Evolutionary conservation across 495 filamentous ascomycete genomes (phyloP).

Genomic region (Pseudevernia furfuracea): DNA sequence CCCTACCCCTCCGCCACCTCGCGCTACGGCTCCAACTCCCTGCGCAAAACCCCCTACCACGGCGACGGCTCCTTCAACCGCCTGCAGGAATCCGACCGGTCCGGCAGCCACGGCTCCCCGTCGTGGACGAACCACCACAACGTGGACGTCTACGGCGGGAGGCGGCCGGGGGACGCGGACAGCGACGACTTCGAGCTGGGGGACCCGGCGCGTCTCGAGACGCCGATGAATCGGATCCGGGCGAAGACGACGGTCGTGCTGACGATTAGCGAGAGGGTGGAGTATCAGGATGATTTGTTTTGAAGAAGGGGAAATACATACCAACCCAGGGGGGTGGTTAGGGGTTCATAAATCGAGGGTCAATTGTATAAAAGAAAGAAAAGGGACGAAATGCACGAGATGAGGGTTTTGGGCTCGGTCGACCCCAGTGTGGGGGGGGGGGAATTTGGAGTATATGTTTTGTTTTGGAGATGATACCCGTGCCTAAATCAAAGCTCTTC

Average conservation of each 20-base stretch:
- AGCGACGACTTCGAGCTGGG: conserved; percentile 14
- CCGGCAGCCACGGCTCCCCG: background rate
- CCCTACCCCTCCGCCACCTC: conserved; percentile 1
- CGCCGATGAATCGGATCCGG: conserved; percentile 14
- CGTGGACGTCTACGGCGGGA: conserved; percentile 2
- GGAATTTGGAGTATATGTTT: no score
- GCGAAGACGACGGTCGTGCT: conserved; percentile 18
- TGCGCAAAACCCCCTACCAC: background rate
- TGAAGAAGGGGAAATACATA: no score
- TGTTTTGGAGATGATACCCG: no score
- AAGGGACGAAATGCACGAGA: no score
- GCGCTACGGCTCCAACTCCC: background rate
- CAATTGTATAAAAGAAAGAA: no score
- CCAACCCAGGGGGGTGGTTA: no score
- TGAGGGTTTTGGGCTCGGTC: no score
- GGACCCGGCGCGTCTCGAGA: background rate
- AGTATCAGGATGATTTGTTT: conserved; percentile 21
- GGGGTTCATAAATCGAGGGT: no score
- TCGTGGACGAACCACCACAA: conserved; percentile 4
- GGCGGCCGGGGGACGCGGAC: background rate
- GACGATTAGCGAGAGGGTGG: conserved; percentile 16
- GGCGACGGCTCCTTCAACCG: conserved; percentile 13
- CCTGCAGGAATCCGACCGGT: background rate
- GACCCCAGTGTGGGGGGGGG: no score
- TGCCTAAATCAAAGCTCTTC: no score